Conservation (phyloP, 305 asterid species). For the Fraxinus sp. region DNA sequence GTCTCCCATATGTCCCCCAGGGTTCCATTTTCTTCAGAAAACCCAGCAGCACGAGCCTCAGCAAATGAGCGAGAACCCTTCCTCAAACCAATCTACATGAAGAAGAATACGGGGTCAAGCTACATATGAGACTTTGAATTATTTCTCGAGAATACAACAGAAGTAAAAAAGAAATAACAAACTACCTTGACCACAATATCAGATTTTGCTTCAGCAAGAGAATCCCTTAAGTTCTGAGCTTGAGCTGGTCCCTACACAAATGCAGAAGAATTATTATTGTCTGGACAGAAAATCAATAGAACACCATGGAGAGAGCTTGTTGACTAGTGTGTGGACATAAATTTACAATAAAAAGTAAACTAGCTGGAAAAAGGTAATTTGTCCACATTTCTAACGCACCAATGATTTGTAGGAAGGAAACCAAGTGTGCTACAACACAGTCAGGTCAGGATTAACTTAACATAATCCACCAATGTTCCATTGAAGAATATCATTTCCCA, state of each 20-base stretch:
- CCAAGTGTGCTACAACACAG: neutral
- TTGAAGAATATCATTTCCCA: neutral
- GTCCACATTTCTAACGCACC: neutral
- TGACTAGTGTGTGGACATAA: neutral
- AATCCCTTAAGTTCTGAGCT: conserved; percentile 91
- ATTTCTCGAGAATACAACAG: neutral
- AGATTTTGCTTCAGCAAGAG: conserved; percentile 73
- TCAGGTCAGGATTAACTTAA: neutral
- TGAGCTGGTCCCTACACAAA: conserved; percentile 85
- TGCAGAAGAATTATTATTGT: neutral
- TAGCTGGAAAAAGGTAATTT: neutral
- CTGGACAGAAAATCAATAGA: neutral
- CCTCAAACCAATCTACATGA: conserved; percentile 80
- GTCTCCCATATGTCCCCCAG: conserved; percentile 95
- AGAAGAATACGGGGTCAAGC: conserved; percentile 16
- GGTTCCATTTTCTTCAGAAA: conserved; percentile 86
- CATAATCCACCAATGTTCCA: neutral
- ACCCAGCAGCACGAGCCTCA: conserved; percentile 89
- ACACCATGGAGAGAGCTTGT: neutral
- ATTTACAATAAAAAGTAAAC: conserved; percentile 8
- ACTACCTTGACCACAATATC: conserved; percentile 82
- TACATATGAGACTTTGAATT: neutral
- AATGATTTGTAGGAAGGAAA: neutral
- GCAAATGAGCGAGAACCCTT: conserved; percentile 89
- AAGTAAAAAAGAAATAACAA: neutral